Base-by-base conservation (phyloP, 768 basidiomycete species). In the Tylopilus rubrobrunneus region DNA sequence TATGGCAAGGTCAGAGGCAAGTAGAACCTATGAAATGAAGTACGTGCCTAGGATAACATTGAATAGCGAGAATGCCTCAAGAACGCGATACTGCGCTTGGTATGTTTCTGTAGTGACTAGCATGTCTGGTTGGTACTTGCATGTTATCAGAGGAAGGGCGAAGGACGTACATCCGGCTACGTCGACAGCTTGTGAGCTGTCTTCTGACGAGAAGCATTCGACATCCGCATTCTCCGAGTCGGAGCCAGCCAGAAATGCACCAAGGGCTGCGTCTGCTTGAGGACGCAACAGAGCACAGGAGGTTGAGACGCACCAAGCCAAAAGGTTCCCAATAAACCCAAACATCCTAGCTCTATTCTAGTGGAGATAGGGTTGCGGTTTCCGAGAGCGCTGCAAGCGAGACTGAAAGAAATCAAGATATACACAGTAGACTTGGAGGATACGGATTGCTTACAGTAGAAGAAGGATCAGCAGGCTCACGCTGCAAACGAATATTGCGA, bases 61-160 rank as follows among this genome's bases (percentile, higher is more conserved):
- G 68, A 92, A 82, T 51, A 92, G 71, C 7, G 90, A 82, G 70
- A 92, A 92, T 17, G 85, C 81, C 68, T 84, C 87, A 55, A 92
- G 75, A 19, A 91, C 89, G 28, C 85, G 83, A 67, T 91, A 92
- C 75, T 91, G 90, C n/a, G 89, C 89, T 59, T 90, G 90, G 67
- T 86, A 92, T 56, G 87, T 87, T 62, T 89, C 86, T 23, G 89
- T 91, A 52, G 87, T 84, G 72, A 91, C 90, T 92, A 15, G 62
- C 17, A 19, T 9, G 29, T 37, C 51, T 46, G 23, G 39, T 60
- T 42, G 36, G 52, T 61, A 42, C 45, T 27, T 19, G 4, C 6
- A 19, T 5, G 8, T 19, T 11, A 27, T 56, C 61, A 49, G 43
- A 41, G 36, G 37, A 47, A 49, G 49, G 36, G 23, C 2, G 21